Evolutionary conservation across 345 rosid genomes (phyloP).

Genomic region (thale cress (Arabidopsis thaliana)): DNA sequence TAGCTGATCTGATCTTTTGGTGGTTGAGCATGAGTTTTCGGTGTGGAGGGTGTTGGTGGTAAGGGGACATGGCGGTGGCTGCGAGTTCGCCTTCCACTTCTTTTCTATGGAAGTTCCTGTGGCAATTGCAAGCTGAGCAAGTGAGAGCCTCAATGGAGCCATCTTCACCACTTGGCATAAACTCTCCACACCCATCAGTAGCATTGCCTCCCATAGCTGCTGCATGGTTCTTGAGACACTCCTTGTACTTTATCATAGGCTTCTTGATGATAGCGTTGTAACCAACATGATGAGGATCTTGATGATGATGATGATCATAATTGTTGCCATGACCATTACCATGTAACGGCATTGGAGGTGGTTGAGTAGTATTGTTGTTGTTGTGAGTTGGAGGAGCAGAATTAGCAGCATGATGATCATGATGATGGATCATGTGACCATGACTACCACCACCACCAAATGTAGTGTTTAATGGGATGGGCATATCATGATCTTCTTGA

Average conservation of each 20-base stretch:
- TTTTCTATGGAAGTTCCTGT: slow-evolving; percentile 93
- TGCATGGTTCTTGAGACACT: slow-evolving; percentile 96
- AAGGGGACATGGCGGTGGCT: slow-evolving; percentile 31
- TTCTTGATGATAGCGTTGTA: slow-evolving; percentile 46
- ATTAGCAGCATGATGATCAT: slow-evolving; percentile 44
- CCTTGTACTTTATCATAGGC: slow-evolving; percentile 63
- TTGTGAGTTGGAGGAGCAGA: slow-evolving; percentile 46
- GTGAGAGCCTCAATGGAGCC: slow-evolving; percentile 86
- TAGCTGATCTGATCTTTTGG: slow-evolving; percentile 51
- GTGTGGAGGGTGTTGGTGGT: slow-evolving; percentile 30
- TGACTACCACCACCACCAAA: slow-evolving; percentile 44
- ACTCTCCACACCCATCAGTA: slow-evolving; percentile 96
- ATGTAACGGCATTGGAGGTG: slow-evolving; percentile 45
- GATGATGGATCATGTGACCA: slow-evolving; percentile 69
- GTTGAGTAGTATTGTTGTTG: slow-evolving; percentile 49
- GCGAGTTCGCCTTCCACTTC: slow-evolving; percentile 51
- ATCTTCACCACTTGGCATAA: slow-evolving; percentile 94
- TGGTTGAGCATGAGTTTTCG: slow-evolving; percentile 41
- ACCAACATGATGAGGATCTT: slow-evolving; percentile 42
- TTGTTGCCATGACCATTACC: slow-evolving; percentile 38
- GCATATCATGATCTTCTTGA: slow-evolving; percentile 73
- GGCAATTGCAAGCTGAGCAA: slow-evolving; percentile 94
- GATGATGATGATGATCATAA: slow-evolving; percentile 35
- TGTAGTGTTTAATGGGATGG: slow-evolving; percentile 72
- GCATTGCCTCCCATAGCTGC: slow-evolving; percentile 96